A percentile compares a stretch with the other conserved stretches of the same genome.
Conservation (phyloP, 805 yeast species). For the Wickerhamomyces queroliae region DNA sequence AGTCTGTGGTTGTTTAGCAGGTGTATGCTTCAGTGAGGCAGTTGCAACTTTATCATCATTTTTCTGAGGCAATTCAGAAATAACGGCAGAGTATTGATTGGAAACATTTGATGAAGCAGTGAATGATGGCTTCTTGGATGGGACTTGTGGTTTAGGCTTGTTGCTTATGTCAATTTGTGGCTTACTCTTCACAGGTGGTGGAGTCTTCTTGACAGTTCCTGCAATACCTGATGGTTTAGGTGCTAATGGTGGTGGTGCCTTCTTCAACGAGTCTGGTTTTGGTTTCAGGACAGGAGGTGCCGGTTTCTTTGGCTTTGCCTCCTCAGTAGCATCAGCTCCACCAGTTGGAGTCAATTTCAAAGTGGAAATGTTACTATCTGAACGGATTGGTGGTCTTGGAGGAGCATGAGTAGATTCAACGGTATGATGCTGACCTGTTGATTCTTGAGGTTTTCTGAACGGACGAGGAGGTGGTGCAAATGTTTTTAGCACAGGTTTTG, state of each 20-base stretch:
- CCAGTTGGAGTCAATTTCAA: slow-evolving; percentile 3
- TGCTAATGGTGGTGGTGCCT: slow-evolving; percentile 1
- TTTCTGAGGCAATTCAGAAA: slow-evolving; percentile 1
- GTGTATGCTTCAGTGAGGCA: not conserved
- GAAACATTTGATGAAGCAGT: slow-evolving; percentile 4
- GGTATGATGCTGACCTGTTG: not conserved
- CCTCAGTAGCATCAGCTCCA: not conserved
- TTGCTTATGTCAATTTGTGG: slow-evolving; percentile 1
- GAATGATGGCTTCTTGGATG: slow-evolving; percentile 1
- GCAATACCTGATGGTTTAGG: not conserved
- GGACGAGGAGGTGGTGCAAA: slow-evolving; percentile 29
- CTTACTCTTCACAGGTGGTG: slow-evolving; percentile 11
- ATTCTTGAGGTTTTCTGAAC: not conserved
- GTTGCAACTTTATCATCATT: not conserved
- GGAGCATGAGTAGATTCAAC: not conserved
- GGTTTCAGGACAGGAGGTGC: slow-evolving; percentile 20
- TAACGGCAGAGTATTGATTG: not conserved
- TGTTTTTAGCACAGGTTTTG: slow-evolving; percentile 5
- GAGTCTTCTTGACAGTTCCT: not conserved
- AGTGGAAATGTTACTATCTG: slow-evolving; percentile 1
- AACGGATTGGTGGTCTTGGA: not conserved
- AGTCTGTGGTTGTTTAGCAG: slow-evolving; percentile 3
- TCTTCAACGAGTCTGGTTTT: slow-evolving; percentile 17
- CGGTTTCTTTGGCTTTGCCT: not conserved
- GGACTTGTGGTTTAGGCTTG: slow-evolving; percentile 11